Percentiles rank a stretch among this genome's conserved stretches.
phyloP scores from a whole-genome alignment of 106 monocot species.

The Platanthera guangdongensis region DNA sequence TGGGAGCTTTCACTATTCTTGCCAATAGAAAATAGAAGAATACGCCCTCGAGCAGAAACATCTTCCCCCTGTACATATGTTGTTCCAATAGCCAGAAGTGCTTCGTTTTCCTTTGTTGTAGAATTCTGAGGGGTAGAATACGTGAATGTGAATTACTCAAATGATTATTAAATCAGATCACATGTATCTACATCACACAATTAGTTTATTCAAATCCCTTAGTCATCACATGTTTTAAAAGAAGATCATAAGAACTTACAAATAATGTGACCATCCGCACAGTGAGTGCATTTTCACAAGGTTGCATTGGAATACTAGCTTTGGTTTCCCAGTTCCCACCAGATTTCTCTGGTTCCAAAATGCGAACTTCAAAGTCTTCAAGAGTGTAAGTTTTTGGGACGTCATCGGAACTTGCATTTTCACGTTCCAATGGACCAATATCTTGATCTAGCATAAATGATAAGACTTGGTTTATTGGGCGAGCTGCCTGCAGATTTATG shows the following conservation, averaged over 20 bases:
- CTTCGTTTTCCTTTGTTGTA: conserved; percentile 80
- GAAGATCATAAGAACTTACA: conserved; percentile 39
- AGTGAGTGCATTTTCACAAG: conserved; percentile 87
- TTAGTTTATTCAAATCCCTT: neutral
- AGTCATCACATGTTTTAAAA: neutral
- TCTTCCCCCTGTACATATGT: conserved; percentile 97
- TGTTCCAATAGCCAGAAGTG: conserved; percentile 85
- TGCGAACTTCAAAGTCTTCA: conserved; percentile 94
- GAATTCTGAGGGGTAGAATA: conserved; percentile 43
- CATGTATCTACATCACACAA: neutral
- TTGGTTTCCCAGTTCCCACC: conserved; percentile 70
- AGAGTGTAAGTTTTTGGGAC: conserved; percentile 52
- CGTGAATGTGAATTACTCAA: neutral
- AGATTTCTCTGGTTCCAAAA: conserved; percentile 78
- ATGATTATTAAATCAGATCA: conserved; percentile 2
- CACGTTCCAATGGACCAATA: conserved; percentile 42
- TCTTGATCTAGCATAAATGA: conserved; percentile 83
- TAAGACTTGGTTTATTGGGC: conserved; percentile 67
- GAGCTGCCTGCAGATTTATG: conserved; percentile 44
- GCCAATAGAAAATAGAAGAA: conserved; percentile 68
- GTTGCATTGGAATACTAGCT: conserved; percentile 82
- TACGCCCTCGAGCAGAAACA: conserved; percentile 78
- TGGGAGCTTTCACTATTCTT: conserved; percentile 58
- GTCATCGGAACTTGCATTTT: conserved; percentile 40
- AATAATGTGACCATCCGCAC: conserved; percentile 72